phyloP scores from a whole-genome alignment of 148 eudicot species.

The Mesembryanthemum crystallinum region DNA sequence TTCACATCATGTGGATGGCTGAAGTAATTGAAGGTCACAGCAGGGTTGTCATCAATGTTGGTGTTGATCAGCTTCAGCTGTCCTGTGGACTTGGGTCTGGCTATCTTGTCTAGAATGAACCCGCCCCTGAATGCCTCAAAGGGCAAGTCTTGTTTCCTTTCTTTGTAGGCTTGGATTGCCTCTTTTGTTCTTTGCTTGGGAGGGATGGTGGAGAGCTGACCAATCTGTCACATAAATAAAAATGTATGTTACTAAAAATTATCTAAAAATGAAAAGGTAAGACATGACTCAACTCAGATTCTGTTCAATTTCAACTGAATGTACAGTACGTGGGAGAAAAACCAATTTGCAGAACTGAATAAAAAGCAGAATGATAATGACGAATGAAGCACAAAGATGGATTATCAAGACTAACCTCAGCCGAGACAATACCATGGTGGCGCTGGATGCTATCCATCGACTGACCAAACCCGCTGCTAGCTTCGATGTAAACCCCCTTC shows the following conservation, averaged over 20 bases:
- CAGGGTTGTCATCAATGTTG: conserved; percentile 60
- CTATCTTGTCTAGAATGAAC: conserved; percentile 75
- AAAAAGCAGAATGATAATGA: too few species aligned
- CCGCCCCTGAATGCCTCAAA: conserved; percentile 80
- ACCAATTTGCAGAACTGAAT: too few species aligned
- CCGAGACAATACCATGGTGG: conserved; percentile 76
- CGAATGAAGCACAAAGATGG: too few species aligned
- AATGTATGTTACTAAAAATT: neutral
- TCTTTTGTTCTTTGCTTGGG: conserved; percentile 76
- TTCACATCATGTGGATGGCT: conserved; percentile 61
- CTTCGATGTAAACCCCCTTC: conserved; percentile 80
- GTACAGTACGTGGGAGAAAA: too few species aligned
- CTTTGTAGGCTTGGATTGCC: conserved; percentile 58
- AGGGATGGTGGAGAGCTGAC: conserved; percentile 89
- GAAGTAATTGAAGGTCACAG: conserved; percentile 88
- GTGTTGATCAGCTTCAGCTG: conserved; percentile 53
- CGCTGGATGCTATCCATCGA: conserved; percentile 57
- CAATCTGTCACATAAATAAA: conserved; percentile 46
- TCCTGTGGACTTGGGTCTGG: conserved; percentile 66
- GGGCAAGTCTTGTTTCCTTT: conserved; percentile 53
- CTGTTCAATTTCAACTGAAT: too few species aligned
- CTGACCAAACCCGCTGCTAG: conserved; percentile 92
- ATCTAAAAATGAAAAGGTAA: neutral
- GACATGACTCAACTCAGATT: neutral
- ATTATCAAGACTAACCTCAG: conserved; percentile 57